phyloP scores from a whole-genome alignment of 2,329 filamentous ascomycete species.

The Penicillium sclerotigenum region DNA sequence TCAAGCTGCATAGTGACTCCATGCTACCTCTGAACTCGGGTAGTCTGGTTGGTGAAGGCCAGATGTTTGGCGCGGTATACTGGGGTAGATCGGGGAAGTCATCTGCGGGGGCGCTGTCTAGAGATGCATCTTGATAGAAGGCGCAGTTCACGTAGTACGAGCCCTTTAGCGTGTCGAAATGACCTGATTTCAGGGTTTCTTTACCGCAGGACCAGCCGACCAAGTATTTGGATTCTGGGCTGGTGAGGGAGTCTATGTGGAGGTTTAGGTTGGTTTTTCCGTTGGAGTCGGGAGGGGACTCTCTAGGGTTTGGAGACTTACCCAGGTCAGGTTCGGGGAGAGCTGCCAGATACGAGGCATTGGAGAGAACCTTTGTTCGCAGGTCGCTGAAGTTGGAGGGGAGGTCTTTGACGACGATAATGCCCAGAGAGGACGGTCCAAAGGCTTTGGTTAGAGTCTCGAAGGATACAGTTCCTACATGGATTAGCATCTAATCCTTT shows the following conservation, averaged over 20 bases:
- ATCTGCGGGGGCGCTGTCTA: constrained; percentile 39
- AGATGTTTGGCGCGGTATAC: constrained; percentile 86
- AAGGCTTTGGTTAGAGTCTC: constrained; percentile 64
- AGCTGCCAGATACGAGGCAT: constrained; percentile 84
- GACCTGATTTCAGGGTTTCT: constrained; percentile 59
- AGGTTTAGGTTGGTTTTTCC: not conserved
- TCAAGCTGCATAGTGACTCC: constrained; percentile 72
- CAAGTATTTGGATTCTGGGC: constrained; percentile 54
- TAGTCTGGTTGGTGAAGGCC: constrained; percentile 68
- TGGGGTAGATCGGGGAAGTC: constrained; percentile 65
- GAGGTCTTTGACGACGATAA: constrained; percentile 87
- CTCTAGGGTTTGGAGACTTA: constrained; percentile 41
- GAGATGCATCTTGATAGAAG: constrained; percentile 46
- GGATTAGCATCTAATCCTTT: constrained; percentile 1
- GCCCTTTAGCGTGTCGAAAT: constrained; percentile 62
- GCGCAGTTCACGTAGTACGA: constrained; percentile 64
- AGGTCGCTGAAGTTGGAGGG: constrained; percentile 68
- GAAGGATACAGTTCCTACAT: constrained; percentile 41
- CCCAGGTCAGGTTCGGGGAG: constrained; percentile 69
- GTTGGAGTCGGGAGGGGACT: not conserved
- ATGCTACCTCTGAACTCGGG: constrained; percentile 73
- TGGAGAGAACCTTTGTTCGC: constrained; percentile 72
- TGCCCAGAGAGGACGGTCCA: constrained; percentile 83
- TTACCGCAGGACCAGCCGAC: constrained; percentile 65
- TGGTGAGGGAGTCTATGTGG: constrained; percentile 41